phyloP scores from a whole-genome alignment of 164 flowering plant species.

The Sextonia rubra region DNA sequence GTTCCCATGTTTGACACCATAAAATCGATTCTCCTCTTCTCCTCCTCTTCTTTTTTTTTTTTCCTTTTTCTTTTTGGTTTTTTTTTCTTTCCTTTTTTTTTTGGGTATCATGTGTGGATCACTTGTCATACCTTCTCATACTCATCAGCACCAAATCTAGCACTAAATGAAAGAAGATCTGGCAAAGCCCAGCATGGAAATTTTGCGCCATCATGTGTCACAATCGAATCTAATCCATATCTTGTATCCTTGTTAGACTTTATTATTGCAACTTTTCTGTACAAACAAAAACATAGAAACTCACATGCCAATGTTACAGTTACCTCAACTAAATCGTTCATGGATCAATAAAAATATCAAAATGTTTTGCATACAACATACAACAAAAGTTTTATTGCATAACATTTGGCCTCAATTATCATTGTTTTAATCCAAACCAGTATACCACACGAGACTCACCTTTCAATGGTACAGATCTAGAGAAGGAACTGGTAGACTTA shows the following conservation, averaged over 20 bases:
- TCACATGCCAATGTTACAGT: not conserved
- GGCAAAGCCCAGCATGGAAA: constrained; percentile 79
- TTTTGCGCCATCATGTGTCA: constrained; percentile 89
- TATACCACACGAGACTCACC: not conserved
- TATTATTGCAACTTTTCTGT: constrained; percentile 72
- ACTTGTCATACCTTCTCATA: constrained; percentile 53
- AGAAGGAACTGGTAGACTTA: too few relatives aligned
- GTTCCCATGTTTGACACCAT: too few relatives aligned
- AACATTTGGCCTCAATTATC: not conserved
- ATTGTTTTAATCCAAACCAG: not conserved
- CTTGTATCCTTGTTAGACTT: constrained; percentile 88
- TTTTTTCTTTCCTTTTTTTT: too few relatives aligned
- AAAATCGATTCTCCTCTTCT: too few relatives aligned
- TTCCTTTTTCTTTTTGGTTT: too few relatives aligned
- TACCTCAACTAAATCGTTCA: too few relatives aligned
- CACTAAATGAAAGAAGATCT: constrained; percentile 55
- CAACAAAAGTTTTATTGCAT: too few relatives aligned
- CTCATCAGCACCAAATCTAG: constrained; percentile 58
- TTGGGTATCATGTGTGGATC: not conserved
- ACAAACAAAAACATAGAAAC: not conserved
- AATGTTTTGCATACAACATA: not conserved
- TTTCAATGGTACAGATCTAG: too few relatives aligned
- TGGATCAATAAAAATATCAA: not conserved
- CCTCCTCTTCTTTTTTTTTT: too few relatives aligned
- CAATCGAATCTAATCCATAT: constrained; percentile 74